Conservation (phyloP, 2,329 filamentous ascomycete species). For the Diaporthe humulicola region DNA sequence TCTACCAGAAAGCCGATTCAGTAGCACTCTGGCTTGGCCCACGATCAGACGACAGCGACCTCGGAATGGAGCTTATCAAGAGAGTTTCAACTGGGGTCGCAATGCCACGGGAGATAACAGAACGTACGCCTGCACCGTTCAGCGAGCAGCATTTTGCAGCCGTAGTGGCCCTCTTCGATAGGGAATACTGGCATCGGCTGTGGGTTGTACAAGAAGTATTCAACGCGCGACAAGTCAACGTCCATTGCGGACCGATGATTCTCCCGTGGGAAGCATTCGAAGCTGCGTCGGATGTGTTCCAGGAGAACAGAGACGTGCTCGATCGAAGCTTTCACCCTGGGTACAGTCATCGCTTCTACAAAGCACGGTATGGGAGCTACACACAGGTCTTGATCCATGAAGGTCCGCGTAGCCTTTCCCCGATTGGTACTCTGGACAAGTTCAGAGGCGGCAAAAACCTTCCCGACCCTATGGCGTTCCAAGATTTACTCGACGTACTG, state of each 20-base stretch:
- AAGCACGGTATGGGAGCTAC: neutral
- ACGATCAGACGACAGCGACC: neutral
- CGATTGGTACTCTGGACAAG: neutral
- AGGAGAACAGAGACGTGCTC: neutral
- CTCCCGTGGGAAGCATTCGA: neutral
- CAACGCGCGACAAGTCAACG: constrained; percentile 42
- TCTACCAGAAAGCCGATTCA: neutral
- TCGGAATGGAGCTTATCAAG: neutral
- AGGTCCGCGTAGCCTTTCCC: neutral
- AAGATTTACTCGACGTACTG: constrained; percentile 45
- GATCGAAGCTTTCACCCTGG: neutral
- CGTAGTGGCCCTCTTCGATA: constrained; percentile 49
- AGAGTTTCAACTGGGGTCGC: neutral
- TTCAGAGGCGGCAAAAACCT: neutral
- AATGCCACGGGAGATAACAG: neutral
- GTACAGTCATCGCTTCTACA: neutral
- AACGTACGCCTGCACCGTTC: neutral
- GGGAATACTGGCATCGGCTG: constrained; percentile 52
- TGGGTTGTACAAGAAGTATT: constrained; percentile 51
- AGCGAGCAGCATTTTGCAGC: neutral
- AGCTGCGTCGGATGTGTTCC: neutral
- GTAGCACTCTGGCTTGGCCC: constrained; percentile 30
- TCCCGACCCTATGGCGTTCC: neutral
- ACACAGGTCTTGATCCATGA: neutral
- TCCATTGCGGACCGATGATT: constrained; percentile 44